phyloP scores from a whole-genome alignment of 2,329 filamentous ascomycete genomes.

The Penicillium sp. region DNA sequence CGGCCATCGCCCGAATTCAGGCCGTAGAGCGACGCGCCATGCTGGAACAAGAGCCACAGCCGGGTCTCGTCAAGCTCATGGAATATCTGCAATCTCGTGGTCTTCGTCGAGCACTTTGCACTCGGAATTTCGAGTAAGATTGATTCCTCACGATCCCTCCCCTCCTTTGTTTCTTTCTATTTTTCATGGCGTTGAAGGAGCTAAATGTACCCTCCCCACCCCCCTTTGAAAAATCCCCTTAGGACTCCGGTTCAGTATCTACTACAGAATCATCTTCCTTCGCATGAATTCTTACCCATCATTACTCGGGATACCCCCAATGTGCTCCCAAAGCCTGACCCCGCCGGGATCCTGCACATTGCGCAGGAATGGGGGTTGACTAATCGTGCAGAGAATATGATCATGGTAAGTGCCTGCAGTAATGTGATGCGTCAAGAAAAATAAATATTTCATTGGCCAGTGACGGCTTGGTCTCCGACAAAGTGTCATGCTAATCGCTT shows the following conservation, averaged over 20 bases:
- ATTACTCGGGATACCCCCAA: conserved; percentile 72
- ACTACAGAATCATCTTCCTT: conserved; percentile 64
- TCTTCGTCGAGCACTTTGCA: conserved; percentile 80
- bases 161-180: no score
- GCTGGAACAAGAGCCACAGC: conserved; percentile 71
- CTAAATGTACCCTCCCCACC: no score
- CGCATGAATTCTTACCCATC: conserved; percentile 66
- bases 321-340: conserved; percentile 69
- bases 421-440: background rate
- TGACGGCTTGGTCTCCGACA: background rate
- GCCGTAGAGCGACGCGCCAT: conserved; percentile 77
- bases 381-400: conserved; percentile 38
- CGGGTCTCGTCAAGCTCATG: conserved; percentile 74
- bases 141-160: no score
- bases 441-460: no score
- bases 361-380: conserved; percentile 66
- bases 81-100: conserved; percentile 63
- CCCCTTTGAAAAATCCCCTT: background rate
- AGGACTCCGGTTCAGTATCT: conserved; percentile 41
- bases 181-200: no score
- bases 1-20: conserved; percentile 68
- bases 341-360: conserved; percentile 82
- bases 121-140: conserved; percentile 75
- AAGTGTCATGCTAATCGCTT: background rate
- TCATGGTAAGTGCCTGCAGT: conserved; percentile 27